phyloP scores from a whole-genome alignment of 2,329 filamentous ascomycete genomes.

The Trichothecium roseum region DNA sequence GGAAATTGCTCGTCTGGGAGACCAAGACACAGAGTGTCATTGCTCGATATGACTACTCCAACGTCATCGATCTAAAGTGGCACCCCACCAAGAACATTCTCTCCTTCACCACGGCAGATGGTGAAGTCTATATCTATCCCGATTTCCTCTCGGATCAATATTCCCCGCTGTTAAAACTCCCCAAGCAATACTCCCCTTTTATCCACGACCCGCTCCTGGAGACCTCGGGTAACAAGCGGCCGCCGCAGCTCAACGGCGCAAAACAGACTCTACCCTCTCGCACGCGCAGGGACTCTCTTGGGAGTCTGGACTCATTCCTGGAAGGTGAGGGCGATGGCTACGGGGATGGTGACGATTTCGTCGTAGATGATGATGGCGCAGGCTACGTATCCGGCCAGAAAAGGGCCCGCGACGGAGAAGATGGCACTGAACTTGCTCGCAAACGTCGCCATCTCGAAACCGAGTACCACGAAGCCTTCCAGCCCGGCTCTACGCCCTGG shows the following conservation, averaged over 20 bases:
- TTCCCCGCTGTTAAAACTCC: slow-evolving; percentile 42
- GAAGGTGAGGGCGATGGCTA: slow-evolving; percentile 43
- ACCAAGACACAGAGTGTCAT: slow-evolving; percentile 76
- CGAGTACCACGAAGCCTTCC: slow-evolving; percentile 73
- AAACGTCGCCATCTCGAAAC: slow-evolving; percentile 48
- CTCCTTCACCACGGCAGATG: slow-evolving; percentile 86
- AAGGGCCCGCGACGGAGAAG: slow-evolving; percentile 41
- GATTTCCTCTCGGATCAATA: slow-evolving; percentile 55
- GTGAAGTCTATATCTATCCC: slow-evolving; percentile 84
- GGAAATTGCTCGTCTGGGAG: slow-evolving; percentile 75
- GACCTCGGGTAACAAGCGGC: slow-evolving; percentile 53
- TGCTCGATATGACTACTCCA: slow-evolving; percentile 67
- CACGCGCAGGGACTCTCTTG: slow-evolving; percentile 52
- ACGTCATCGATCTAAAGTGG: slow-evolving; percentile 81
- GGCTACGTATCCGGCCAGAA: slow-evolving; percentile 61
- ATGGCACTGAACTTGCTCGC: slow-evolving; percentile 27
- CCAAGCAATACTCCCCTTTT: slow-evolving; percentile 68
- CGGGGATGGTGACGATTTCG: slow-evolving; percentile 68
- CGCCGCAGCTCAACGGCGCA: slow-evolving; percentile 42
- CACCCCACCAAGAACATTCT: slow-evolving; percentile 81
- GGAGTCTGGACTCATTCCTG: slow-evolving; percentile 77
- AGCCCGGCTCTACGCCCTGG: slow-evolving; percentile 93
- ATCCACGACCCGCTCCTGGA: slow-evolving; percentile 71
- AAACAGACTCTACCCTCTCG: slow-evolving; percentile 36
- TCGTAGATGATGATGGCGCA: slow-evolving; percentile 89